Conservation (phyloP, 306 rosid genomes). For the Psophocarpus tetragonolobus region DNA sequence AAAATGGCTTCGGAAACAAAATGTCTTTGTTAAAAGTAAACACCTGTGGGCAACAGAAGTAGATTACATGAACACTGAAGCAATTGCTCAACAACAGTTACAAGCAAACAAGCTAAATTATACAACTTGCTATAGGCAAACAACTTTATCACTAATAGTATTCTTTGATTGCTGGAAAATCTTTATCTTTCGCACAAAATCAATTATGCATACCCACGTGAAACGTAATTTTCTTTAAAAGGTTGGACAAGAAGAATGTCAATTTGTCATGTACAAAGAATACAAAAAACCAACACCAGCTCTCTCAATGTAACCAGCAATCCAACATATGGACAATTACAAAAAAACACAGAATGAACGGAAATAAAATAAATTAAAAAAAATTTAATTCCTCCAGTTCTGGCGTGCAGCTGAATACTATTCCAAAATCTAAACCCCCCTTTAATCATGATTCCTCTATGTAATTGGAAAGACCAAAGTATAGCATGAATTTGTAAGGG, state of each 20-base stretch:
- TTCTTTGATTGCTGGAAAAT: background rate
- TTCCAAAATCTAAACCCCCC: background rate
- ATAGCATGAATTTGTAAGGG: background rate
- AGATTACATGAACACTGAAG: background rate
- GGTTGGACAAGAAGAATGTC: background rate
- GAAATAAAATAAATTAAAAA: background rate
- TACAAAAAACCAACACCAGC: background rate
- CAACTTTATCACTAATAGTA: background rate
- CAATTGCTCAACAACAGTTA: background rate
- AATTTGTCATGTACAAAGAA: background rate
- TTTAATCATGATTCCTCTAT: background rate
- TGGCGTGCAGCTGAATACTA: background rate
- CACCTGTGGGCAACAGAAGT: background rate
- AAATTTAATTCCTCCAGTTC: background rate
- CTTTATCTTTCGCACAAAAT: background rate
- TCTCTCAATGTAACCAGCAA: slow-evolving; percentile 2
- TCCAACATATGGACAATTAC: background rate
- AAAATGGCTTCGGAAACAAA: background rate
- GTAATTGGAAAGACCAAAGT: background rate
- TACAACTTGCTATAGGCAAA: background rate
- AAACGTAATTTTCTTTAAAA: background rate
- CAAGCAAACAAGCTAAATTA: background rate
- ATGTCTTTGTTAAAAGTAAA: background rate
- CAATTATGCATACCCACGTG: background rate
- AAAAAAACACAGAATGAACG: background rate